These are phyloP conservation scores for Fomitiporia mediterranea DNA, from an alignment of 1,284 basidiomycete genomes.

Conservation along the genomic window DNA sequence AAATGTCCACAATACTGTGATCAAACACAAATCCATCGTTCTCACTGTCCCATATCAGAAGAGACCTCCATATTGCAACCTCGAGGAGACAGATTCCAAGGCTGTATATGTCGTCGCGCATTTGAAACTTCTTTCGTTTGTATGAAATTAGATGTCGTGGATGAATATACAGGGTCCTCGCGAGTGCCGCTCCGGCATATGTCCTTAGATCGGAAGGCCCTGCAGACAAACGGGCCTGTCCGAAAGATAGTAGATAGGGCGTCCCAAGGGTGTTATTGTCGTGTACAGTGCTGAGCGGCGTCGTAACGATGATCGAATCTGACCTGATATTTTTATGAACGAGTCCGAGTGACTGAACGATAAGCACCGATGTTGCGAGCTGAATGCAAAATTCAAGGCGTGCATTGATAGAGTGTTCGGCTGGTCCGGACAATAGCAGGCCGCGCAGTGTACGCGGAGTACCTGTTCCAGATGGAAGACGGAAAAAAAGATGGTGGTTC, in stretches of 20 bases:
- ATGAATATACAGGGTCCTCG: neutral
- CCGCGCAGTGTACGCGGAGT: slow-evolving; percentile 1
- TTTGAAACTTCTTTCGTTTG: neutral
- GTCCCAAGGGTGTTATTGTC: no score
- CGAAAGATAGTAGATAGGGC: no score
- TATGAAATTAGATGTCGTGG: neutral
- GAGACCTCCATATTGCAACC: slow-evolving; percentile 20
- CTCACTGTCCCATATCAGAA: slow-evolving; percentile 8
- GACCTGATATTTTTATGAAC: slow-evolving; percentile 9
- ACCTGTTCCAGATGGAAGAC: neutral
- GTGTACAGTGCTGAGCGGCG: no score
- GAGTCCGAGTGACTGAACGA: slow-evolving; percentile 3
- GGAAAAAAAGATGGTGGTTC: neutral
- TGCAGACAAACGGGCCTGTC: no score
- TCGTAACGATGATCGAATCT: neutral
- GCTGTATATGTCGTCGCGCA: slow-evolving; percentile 18
- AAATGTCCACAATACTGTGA: neutral
- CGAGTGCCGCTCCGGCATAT: no score
- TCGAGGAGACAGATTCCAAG: slow-evolving; percentile 19
- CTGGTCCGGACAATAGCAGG: neutral
- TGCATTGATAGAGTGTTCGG: neutral
- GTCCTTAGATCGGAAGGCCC: no score
- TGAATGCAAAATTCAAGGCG: slow-evolving; percentile 1
- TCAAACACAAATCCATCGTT: neutral
- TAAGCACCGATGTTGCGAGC: slow-evolving; percentile 5